Base-by-base conservation (phyloP, 129 eudicot species). In the Scalesia atractyloides region DNA sequence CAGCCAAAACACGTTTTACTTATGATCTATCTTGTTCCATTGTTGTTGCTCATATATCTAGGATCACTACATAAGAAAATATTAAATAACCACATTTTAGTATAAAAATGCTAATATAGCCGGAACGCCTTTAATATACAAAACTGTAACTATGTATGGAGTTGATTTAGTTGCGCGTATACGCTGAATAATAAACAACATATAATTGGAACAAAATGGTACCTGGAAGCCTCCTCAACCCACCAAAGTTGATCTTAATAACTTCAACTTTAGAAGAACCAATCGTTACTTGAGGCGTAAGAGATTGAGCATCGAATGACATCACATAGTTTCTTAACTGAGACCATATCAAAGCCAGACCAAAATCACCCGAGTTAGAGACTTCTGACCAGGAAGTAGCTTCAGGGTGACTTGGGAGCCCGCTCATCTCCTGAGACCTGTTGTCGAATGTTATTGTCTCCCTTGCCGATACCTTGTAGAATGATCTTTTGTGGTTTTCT, bases 231-330 rank as follows among this genome's bases (percentile, higher is more conserved):
- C 89, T 81, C 81, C 79, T 88, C 54, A 95, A 54, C 30, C 99
- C 96, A 19, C 88, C 89, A 76, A 90, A 90, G 71, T 91, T 87
- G 10, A 90, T 95, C 84, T 80, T 90, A 53, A 90, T 90, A 22
- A 39, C 84, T 64, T 88, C 99, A 8, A 88, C 97, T 70, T 81
- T 88, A 8, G 97, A 88, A 19, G 93, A 73, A 81, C 90, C 97
- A 69, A 94, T 76, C 0, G 85, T 83, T 56, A 96, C 98, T 78
- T 90, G 78, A 51, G 92, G 86, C 9, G 92, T 90, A 65, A 94
- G 96, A 9, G 93, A 81, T 73, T 94, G 97, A 12, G 84, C 82
- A 66, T 94, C 97, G 69, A 90, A 90, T 19, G 93, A 82, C 99
- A 86, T 88, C 65, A 94, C 97, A 36, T 95, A 95, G 57, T 82